Percentiles rank a stretch among this genome's conserved stretches.
Evolutionary conservation across 78 protist species (phyloP).

Genomic region (Emiliania huxleyi): DNA sequence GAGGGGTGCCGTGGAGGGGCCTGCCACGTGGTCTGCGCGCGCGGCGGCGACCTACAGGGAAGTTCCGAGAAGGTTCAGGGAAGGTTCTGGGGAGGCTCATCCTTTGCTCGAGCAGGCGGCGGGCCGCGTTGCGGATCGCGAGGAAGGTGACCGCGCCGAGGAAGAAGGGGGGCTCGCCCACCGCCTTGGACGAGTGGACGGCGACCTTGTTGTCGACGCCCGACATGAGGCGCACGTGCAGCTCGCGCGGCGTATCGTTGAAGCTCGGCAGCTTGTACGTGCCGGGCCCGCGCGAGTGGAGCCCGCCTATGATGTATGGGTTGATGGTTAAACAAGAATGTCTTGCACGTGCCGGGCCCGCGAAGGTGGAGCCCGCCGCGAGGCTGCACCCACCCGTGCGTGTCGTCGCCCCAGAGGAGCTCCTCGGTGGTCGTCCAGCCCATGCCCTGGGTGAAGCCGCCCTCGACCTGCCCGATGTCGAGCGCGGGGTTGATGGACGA

Average conservation of each 20-base stretch:
- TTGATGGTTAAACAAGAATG: no score
- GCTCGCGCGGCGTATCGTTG: neutral
- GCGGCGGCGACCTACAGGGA: slow-evolving; percentile 58
- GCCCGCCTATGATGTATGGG: no score
- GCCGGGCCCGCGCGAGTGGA: no score
- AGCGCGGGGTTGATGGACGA: slow-evolving; percentile 84
- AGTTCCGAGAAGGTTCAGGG: no score
- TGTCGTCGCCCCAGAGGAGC: slow-evolving; percentile 17
- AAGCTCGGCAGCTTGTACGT: no score
- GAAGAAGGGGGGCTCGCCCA: slow-evolving; percentile 74
- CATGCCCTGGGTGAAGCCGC: neutral
- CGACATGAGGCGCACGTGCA: neutral
- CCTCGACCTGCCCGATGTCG: slow-evolving; percentile 75
- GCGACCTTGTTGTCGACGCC: neutral
- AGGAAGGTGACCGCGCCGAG: slow-evolving; percentile 16
- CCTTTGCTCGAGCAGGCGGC: no score
- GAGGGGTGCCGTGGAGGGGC: slow-evolving; percentile 42
- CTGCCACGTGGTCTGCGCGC: neutral
- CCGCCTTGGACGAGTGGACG: slow-evolving; percentile 56
- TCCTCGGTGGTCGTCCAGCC: slow-evolving; percentile 89
- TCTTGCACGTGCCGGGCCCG: no score
- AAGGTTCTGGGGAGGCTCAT: slow-evolving; percentile 6
- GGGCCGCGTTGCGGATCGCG: slow-evolving; percentile 38
- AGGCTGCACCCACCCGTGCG: neutral
- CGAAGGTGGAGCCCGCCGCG: neutral